Conservation (phyloP, 176 grass and related monocot species). For the Guadua angustifolia region DNA sequence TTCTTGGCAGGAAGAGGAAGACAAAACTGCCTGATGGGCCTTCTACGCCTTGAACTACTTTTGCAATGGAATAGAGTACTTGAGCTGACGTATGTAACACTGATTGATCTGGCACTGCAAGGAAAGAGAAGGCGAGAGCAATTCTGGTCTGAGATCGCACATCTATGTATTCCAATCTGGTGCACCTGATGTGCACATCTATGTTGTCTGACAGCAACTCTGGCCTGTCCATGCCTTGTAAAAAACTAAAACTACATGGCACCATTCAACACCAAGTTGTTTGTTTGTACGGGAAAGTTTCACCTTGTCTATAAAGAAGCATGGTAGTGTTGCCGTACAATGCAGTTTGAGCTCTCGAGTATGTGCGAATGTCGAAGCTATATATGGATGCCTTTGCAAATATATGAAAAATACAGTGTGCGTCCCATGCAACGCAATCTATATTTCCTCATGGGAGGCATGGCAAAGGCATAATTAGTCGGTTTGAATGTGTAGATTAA, state of each 20-base stretch:
- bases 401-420: neutral
- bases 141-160: neutral
- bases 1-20: conserved; percentile 90
- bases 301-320: neutral
- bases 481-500: neutral
- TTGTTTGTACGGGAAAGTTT: neutral
- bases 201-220: neutral
- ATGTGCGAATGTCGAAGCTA: neutral
- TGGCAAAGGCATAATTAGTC: neutral
- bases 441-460: neutral
- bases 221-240: neutral
- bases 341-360: neutral
- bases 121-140: neutral
- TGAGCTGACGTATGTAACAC: neutral
- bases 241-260: neutral
- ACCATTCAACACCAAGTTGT: neutral
- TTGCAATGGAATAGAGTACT: neutral
- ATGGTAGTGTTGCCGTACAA: no score
- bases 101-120: neutral
- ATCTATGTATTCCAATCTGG: neutral
- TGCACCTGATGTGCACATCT: neutral
- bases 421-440: neutral
- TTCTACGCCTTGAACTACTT: conserved; percentile 40
- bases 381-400: neutral
- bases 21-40: conserved; percentile 49